Evolutionary conservation across 371 early-diverging fungal species (phyloP), one percentile per base, ranked within the genome.

Genomic region (Coemansia sp.): DNA sequence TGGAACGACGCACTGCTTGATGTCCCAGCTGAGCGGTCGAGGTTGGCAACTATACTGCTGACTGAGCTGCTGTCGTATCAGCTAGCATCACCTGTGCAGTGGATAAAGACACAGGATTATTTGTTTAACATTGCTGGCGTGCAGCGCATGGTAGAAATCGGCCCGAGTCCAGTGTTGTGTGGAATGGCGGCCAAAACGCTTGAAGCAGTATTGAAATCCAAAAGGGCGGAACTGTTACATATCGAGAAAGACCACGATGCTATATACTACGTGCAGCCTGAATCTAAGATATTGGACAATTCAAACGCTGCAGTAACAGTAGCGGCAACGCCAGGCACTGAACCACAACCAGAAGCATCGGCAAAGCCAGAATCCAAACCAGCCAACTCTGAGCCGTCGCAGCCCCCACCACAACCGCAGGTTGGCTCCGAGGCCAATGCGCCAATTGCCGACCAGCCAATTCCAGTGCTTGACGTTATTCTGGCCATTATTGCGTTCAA

Each of bases 91-190:
- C 91, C 95, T 58, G 96, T 97, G 47, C 88, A 93, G 66, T 95
- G 97, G 97, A 95, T 95, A 67, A 94, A 95, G 79, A 97, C 96
- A 18, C 97, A 97, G 80, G 94, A 95, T 68, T 83, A 86, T 63
- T 82, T 97, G 54, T 92, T 95, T 85, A 85, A 85, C 81, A 82
- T 87, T 71, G 88, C 83, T 78, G 82, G 88, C 45, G 90, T 95
- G 62, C 90, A 90, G 68, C 90, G 95, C 45, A 72, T 97, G 59
- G 91, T 97, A 39, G 97, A 97, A 80, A 84, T 95, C 29, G 97
- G 96, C 50, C 93, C 94, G 37, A 86, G 88, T 56, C 93, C 97
- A 24, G 90, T 94, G 45, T 85, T 97, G 27, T 84, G 87, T 72
- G 92, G 93, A 61, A 95, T 97, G 97, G 95, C 97, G 61, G 84